phyloP scores from a whole-genome alignment of 176 grass and related monocot species.

The Oryza glaberrima region DNA sequence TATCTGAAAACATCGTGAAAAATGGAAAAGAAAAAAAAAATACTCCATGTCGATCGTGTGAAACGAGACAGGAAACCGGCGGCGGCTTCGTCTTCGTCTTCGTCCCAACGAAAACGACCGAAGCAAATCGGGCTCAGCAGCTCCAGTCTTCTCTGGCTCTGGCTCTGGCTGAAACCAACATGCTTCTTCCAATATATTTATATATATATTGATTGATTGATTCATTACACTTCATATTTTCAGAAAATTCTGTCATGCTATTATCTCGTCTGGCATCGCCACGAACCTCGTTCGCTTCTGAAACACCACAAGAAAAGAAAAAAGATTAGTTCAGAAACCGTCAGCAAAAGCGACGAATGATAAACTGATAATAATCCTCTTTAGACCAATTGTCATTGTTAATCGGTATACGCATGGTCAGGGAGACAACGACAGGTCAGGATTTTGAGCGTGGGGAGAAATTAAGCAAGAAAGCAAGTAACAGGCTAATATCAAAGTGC shows the following conservation, averaged over 20 bases:
- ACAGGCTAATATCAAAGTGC: neutral
- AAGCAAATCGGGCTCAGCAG: conserved; percentile 8
- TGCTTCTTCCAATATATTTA: neutral
- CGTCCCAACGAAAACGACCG: conserved; percentile 2
- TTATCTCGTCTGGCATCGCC: conserved; percentile 74
- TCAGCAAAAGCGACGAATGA: conserved; percentile 28
- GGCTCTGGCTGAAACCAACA: conserved; percentile 9
- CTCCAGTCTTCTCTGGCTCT: neutral
- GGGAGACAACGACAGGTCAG: conserved; percentile 29
- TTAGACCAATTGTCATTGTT: neutral
- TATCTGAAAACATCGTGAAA: neutral
- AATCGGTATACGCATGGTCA: conserved; percentile 2
- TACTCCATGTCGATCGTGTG: neutral
- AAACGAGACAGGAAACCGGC: conserved; percentile 2
- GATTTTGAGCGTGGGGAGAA: neutral
- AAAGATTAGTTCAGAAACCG: neutral
- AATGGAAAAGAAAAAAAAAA: neutral
- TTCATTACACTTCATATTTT: neutral
- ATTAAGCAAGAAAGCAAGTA: neutral
- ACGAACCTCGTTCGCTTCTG: conserved; percentile 84
- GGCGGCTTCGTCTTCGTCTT: neutral
- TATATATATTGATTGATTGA: neutral
- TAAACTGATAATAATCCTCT: neutral
- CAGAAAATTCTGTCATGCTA: conserved; percentile 44
- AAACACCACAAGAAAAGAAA: conserved; percentile 40